Base-by-base conservation (phyloP, 306 rosid species). In the Rubus idaeus region DNA sequence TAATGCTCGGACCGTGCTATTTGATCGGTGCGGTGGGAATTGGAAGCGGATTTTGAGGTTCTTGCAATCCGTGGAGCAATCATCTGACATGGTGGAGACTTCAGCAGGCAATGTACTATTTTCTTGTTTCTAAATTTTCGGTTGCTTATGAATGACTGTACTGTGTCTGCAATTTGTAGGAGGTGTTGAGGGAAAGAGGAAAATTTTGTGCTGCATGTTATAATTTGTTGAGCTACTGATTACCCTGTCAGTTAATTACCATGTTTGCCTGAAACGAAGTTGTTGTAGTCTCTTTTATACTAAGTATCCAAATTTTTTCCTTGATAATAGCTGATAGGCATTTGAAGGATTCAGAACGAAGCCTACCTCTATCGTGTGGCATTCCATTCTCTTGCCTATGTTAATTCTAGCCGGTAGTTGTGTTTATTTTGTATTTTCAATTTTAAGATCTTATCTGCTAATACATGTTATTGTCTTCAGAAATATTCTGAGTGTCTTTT, bases 51-150 rank as follows among this genome's bases (percentile, higher is more conserved):
- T 90, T 86, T 79, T 91, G 86, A 86, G 97, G 89, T 94, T 91
- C 89, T 88, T 94, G 91, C 91, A 89, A 52, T 86, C 91, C 7
- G 91, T 90, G 87, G 98, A 86, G 79, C 92, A 90, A 75, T 89
- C 96, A 14, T 87, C 91, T 71, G 87, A 79, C 78, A 77, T 83
- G 61, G 82, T 92, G 9, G 88, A 90, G 91, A 94, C 98, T 71
- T 87, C 97, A 70, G 85, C 94, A 90, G 97, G 97, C 89, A 91
- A 90, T 90, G 98, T 94, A 91, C 85, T 87, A 84, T 83, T 86
- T 94, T 82, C 62, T 86, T 71, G 35, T 40, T 45, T 16, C 39
- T 37, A 17, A 8, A 20, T 64, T 68, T 77, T 37, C 39, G 10
- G 26, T 63, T 74, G 71, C 62, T 71, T 79, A 41, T 74, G 41